Percentiles rank a stretch among this genome's conserved stretches.
These are phyloP conservation scores for Coniochaeta sp. DNA, from an alignment of 2,329 filamentous ascomycete genomes.

Conservation along the genomic window DNA sequence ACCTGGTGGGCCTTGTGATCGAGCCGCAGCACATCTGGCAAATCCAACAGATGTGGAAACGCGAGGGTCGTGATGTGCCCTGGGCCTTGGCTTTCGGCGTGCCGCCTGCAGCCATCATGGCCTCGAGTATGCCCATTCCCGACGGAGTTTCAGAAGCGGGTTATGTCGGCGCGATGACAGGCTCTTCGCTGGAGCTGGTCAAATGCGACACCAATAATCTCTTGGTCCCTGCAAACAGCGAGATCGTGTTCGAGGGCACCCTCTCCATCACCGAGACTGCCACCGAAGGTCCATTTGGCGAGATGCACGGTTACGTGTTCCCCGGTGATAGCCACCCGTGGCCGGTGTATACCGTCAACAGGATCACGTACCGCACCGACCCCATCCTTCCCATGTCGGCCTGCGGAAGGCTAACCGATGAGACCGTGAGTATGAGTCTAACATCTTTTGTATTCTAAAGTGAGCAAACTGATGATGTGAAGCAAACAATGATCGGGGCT, in stretches of 20 bases:
- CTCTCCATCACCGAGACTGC: slow-evolving; percentile 34
- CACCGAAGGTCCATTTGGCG: slow-evolving; percentile 42
- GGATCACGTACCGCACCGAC: slow-evolving; percentile 38
- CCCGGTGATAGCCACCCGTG: slow-evolving; percentile 26
- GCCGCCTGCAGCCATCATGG: slow-evolving; percentile 41
- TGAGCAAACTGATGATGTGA: background rate
- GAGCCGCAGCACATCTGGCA: slow-evolving; percentile 37
- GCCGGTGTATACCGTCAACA: slow-evolving; percentile 34
- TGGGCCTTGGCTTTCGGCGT: slow-evolving; percentile 41
- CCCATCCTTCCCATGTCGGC: slow-evolving; percentile 41
- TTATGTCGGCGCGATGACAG: slow-evolving; percentile 39
- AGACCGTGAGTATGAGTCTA: slow-evolving; percentile 28
- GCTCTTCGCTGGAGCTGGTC: slow-evolving; percentile 35
- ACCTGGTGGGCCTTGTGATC: slow-evolving; percentile 32
- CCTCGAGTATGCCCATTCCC: slow-evolving; percentile 39
- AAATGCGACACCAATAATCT: slow-evolving; percentile 45
- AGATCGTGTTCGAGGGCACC: slow-evolving; percentile 44
- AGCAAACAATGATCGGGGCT: slow-evolving; percentile 29
- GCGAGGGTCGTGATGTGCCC: slow-evolving; percentile 34
- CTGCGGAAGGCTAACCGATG: slow-evolving; percentile 35
- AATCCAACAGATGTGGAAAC: slow-evolving; percentile 39
- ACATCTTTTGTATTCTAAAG: background rate
- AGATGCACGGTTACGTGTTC: slow-evolving; percentile 35
- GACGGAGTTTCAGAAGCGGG: slow-evolving; percentile 38
- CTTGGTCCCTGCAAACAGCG: slow-evolving; percentile 37